Conservation (phyloP, 306 rosid species). For the Senna siamea region DNA sequence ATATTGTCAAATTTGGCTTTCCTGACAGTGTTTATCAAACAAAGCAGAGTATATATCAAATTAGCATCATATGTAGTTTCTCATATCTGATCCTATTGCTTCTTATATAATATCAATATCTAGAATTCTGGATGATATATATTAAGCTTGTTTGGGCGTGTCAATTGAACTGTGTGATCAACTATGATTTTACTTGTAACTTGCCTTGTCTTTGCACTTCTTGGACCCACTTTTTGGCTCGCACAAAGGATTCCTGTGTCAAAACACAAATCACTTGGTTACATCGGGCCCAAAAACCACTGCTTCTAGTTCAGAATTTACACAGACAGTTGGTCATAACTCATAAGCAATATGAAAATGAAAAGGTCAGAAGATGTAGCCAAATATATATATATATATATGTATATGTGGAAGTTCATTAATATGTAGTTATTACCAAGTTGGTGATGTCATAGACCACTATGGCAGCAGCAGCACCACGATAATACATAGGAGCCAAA, state of each 20-base stretch:
- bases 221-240: constrained; percentile 85
- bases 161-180: no score
- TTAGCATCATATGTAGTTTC: constrained; percentile 8
- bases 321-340: neutral
- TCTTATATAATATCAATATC: no score
- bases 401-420: neutral
- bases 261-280: constrained; percentile 33
- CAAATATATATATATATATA: neutral
- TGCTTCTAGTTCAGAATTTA: neutral
- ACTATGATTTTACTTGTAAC: neutral
- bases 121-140: no score
- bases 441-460: constrained; percentile 78
- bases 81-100: no score
- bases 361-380: neutral
- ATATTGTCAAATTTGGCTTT: constrained; percentile 77
- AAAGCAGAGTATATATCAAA: constrained; percentile 5
- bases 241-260: constrained; percentile 70
- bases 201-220: constrained; percentile 89
- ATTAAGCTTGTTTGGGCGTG: no score
- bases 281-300: neutral
- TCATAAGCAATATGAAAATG: neutral
- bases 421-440: constrained; percentile 35
- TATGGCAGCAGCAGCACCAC: constrained; percentile 88
- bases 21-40: constrained; percentile 46
- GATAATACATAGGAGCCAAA: constrained; percentile 94